Percentiles rank a stretch among this genome's conserved stretches.
phyloP scores from a whole-genome alignment of 2,329 filamentous ascomycete species.

The Fusarium napiforme region DNA sequence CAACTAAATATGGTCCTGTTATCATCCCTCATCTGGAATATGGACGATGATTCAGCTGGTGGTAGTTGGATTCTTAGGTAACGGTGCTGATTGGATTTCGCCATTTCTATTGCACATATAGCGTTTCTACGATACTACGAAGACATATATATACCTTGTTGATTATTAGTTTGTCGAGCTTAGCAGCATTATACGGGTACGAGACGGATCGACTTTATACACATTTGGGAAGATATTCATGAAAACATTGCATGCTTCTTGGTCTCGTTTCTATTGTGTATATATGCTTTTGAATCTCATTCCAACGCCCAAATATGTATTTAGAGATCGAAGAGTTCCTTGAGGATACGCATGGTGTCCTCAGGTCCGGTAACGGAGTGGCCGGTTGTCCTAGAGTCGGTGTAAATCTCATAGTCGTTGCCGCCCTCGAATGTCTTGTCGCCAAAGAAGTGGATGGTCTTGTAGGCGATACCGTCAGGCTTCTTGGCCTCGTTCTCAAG shows the following conservation, averaged over 20 bases:
- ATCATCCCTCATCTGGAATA: slow-evolving; percentile 89
- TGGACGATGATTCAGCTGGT: slow-evolving; percentile 56
- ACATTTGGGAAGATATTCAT: not conserved
- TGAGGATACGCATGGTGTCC: slow-evolving; percentile 83
- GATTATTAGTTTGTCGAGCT: slow-evolving; percentile 3
- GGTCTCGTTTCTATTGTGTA: slow-evolving; percentile 30
- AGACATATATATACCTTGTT: slow-evolving; percentile 40
- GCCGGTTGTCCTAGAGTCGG: slow-evolving; percentile 82
- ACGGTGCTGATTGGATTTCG: slow-evolving; percentile 1
- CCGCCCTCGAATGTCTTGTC: slow-evolving; percentile 93
- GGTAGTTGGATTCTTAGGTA: not conserved
- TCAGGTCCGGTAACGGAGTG: slow-evolving; percentile 85
- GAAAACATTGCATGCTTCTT: slow-evolving; percentile 23
- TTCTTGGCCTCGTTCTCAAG: slow-evolving; percentile 81
- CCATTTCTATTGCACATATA: slow-evolving; percentile 28
- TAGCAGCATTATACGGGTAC: not conserved
- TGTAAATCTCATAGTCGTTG: slow-evolving; percentile 96
- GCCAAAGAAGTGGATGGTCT: slow-evolving; percentile 95
- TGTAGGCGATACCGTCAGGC: slow-evolving; percentile 79
- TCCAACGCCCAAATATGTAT: slow-evolving; percentile 1
- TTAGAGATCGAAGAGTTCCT: slow-evolving; percentile 80
- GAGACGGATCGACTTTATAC: not conserved
- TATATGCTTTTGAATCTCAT: slow-evolving; percentile 23
- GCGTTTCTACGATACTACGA: slow-evolving; percentile 35
- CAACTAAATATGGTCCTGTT: slow-evolving; percentile 96